phyloP scores from a whole-genome alignment of 176 grass and related monocot genomes.

The Musa troglodytarum region DNA sequence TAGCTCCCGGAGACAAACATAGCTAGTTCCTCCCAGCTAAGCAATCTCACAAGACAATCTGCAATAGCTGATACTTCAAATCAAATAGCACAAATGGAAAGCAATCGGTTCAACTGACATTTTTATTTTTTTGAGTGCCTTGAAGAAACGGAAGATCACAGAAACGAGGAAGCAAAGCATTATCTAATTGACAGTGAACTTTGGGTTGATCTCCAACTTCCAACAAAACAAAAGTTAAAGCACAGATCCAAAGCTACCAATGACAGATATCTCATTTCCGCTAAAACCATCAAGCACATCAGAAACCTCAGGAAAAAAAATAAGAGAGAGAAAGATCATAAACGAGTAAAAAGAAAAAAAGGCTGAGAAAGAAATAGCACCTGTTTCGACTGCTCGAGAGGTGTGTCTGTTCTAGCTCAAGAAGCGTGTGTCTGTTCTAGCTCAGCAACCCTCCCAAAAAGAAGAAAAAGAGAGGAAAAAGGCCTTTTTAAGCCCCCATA shows the following conservation, averaged over 20 bases:
- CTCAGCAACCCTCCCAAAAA: background rate
- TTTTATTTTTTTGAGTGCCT: background rate
- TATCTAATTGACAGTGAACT: background rate
- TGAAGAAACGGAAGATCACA: background rate
- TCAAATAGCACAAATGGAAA: background rate
- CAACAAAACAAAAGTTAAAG: background rate
- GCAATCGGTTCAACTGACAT: background rate
- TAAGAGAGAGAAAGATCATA: conserved; percentile 19
- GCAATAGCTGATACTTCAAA: background rate
- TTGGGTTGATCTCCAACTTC: background rate
- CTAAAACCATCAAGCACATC: conserved; percentile 12
- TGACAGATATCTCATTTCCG: conserved; percentile 2
- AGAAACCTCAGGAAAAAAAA: background rate
- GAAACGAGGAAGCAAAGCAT: background rate
- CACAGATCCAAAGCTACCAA: background rate
- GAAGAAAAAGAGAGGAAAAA: background rate
- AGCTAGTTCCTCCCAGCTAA: too few relatives aligned
- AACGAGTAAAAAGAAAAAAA: conserved; percentile 17
- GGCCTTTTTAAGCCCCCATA: too few relatives aligned
- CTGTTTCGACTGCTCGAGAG: conserved; percentile 2
- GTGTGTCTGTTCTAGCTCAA: background rate
- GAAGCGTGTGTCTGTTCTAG: background rate
- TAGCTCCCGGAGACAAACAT: background rate
- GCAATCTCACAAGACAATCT: background rate
- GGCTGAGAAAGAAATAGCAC: conserved; percentile 20